Evolutionary conservation across 2,329 filamentous ascomycete genomes (phyloP).

Genomic region (Rasamsonia emersonii): DNA sequence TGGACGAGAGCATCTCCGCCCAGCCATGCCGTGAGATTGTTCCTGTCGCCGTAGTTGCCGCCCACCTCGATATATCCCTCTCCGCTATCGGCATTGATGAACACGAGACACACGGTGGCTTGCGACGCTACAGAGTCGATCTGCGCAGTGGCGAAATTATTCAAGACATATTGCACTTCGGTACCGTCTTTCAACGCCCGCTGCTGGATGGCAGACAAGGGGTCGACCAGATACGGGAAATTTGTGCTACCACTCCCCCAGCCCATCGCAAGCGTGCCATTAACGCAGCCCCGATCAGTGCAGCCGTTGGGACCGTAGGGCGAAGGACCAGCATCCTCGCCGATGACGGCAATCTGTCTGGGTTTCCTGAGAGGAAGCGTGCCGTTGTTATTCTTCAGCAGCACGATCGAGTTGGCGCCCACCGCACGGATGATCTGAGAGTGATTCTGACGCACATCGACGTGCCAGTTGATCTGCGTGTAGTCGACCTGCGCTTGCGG

Average conservation of each 20-base stretch:
- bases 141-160: not conserved
- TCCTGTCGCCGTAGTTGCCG: constrained; percentile 66
- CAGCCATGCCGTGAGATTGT: constrained; percentile 65
- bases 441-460: constrained; percentile 64
- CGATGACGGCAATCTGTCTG: constrained; percentile 58
- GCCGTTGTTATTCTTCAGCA: constrained; percentile 48
- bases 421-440: constrained; percentile 61
- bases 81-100: constrained; percentile 73
- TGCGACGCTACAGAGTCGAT: not conserved
- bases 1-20: constrained; percentile 65
- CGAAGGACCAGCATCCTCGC: constrained; percentile 64
- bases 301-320: constrained; percentile 66
- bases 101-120: too few relatives aligned
- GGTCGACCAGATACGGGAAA: constrained; percentile 75
- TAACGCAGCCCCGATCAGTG: constrained; percentile 71
- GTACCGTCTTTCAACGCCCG: not conserved
- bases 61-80: constrained; percentile 62
- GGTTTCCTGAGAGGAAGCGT: constrained; percentile 43
- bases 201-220: constrained; percentile 58
- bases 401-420: constrained; percentile 66
- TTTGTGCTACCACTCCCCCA: constrained; percentile 88
- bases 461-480: constrained; percentile 29
- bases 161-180: too few relatives aligned
- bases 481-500: constrained; percentile 52
- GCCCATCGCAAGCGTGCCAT: constrained; percentile 72